Evolutionary conservation across 106 monocot genomes (phyloP).

Genomic region (Xerophyta viscosa): DNA sequence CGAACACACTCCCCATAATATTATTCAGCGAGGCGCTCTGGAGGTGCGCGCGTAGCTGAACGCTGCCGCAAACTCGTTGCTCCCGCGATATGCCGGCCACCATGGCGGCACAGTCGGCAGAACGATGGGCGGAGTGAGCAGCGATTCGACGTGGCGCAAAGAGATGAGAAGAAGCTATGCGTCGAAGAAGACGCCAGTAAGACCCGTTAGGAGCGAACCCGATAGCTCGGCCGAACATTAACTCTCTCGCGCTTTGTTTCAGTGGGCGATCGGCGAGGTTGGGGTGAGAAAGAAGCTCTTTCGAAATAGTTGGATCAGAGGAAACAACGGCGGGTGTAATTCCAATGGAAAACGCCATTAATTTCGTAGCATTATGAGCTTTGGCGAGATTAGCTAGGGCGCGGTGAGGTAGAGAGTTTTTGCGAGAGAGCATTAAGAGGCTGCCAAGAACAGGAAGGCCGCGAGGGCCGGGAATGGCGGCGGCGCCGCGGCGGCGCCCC

Average conservation of each 20-base stretch:
- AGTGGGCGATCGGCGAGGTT: conserved; percentile 68
- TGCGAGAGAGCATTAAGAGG: conserved; percentile 48
- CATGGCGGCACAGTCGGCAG: conserved; percentile 44
- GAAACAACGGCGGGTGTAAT: conserved; percentile 72
- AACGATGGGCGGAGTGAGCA: conserved; percentile 53
- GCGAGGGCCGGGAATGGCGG: conserved; percentile 49
- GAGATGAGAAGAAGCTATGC: conserved; percentile 69
- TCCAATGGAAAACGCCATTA: conserved; percentile 91
- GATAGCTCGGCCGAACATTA: conserved; percentile 83
- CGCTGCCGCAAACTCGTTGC: conserved; percentile 16
- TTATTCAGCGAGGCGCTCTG: conserved; percentile 74
- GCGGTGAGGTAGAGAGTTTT: conserved; percentile 40
- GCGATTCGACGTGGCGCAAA: conserved; percentile 71
- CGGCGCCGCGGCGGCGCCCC: conserved; percentile 15
- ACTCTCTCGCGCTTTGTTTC: conserved; percentile 72
- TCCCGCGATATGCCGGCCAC: conserved; percentile 20
- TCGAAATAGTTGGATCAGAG: conserved; percentile 44
- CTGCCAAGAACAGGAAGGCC: conserved; percentile 76
- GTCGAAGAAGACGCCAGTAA: conserved; percentile 87
- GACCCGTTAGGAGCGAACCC: conserved; percentile 83
- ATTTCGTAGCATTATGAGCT: conserved; percentile 9
- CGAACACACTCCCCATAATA: conserved; percentile 86
- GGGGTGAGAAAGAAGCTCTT: conserved; percentile 64
- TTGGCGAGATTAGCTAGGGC: conserved; percentile 20
- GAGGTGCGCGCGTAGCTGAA: conserved; percentile 51